These are phyloP conservation scores for Verticillium isaacii DNA, from an alignment of 2,329 filamentous ascomycete genomes.

Conservation along the genomic window DNA sequence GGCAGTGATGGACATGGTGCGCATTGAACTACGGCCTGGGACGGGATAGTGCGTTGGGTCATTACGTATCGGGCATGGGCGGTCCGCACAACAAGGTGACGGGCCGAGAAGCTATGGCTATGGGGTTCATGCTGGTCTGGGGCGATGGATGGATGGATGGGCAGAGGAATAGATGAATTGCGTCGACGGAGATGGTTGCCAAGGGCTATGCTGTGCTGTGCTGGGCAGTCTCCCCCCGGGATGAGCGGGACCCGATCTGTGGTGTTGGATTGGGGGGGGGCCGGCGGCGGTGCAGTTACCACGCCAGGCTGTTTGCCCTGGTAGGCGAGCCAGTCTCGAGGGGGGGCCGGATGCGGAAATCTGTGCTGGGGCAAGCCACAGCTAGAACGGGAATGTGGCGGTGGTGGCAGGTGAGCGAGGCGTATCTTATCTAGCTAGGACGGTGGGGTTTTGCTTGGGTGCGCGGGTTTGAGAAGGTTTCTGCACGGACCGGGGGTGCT, in stretches of 20 bases:
- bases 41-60: conserved; percentile 4
- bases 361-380: too few relatives aligned
- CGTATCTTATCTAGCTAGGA: neutral
- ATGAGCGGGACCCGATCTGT: too few relatives aligned
- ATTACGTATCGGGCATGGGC: conserved; percentile 3
- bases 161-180: conserved; percentile 12
- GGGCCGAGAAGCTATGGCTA: neutral
- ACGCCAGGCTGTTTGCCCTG: too few relatives aligned
- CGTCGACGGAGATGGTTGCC: conserved; percentile 10
- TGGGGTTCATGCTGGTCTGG: neutral
- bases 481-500: conserved; percentile 15
- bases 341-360: too few relatives aligned
- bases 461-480: conserved; percentile 52
- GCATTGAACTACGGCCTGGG: conserved; percentile 3
- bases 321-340: too few relatives aligned
- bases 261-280: too few relatives aligned
- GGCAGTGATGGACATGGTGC: neutral
- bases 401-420: too few relatives aligned
- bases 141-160: conserved; percentile 5
- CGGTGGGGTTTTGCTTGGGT: conserved; percentile 13
- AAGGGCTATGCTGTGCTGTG: conserved; percentile 8
- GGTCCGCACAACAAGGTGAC: neutral
- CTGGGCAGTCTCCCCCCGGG: too few relatives aligned
- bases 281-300: too few relatives aligned
- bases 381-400: too few relatives aligned